phyloP scores from a whole-genome alignment of 1,284 basidiomycete species.

The Boletus austroedulis region DNA sequence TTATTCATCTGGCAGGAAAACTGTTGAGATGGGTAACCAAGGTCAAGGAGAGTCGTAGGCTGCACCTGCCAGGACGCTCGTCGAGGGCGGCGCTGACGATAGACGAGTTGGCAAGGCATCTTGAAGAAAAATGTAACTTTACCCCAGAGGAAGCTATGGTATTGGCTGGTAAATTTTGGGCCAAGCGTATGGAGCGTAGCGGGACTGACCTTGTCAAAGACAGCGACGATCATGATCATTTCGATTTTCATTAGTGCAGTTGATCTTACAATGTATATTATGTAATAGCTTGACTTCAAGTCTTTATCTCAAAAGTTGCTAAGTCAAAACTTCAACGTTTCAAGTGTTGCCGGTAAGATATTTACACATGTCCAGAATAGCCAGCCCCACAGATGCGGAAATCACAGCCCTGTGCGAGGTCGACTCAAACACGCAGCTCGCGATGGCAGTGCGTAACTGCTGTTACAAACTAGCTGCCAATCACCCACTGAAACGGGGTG shows the following conservation, averaged over 20 bases:
- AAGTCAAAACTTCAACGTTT: background rate
- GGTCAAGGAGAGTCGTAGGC: conserved; percentile 6
- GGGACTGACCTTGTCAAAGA: conserved; percentile 9
- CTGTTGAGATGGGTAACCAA: conserved; percentile 20
- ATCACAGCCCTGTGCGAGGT: background rate
- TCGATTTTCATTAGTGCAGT: background rate
- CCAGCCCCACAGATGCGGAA: background rate
- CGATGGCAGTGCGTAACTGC: background rate
- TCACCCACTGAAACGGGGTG: conserved; percentile 2
- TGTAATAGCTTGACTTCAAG: too few relatives aligned
- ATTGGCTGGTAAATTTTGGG: conserved; percentile 21
- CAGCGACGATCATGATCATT: background rate
- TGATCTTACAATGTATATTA: too few relatives aligned
- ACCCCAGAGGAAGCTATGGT: conserved; percentile 11
- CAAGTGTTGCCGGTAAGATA: background rate
- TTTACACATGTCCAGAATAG: too few relatives aligned
- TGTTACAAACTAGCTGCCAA: background rate
- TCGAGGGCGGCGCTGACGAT: conserved; percentile 11
- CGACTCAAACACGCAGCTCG: background rate
- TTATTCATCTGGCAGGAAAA: conserved; percentile 23
- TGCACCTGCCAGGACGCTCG: background rate
- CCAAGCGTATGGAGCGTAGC: conserved; percentile 8
- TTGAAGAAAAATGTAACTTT: conserved; percentile 19
- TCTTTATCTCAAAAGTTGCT: too few relatives aligned
- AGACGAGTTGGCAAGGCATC: conserved; percentile 17